phyloP scores from a whole-genome alignment of 2,329 filamentous ascomycete species.

The Hypoxylon rubiginosum region DNA sequence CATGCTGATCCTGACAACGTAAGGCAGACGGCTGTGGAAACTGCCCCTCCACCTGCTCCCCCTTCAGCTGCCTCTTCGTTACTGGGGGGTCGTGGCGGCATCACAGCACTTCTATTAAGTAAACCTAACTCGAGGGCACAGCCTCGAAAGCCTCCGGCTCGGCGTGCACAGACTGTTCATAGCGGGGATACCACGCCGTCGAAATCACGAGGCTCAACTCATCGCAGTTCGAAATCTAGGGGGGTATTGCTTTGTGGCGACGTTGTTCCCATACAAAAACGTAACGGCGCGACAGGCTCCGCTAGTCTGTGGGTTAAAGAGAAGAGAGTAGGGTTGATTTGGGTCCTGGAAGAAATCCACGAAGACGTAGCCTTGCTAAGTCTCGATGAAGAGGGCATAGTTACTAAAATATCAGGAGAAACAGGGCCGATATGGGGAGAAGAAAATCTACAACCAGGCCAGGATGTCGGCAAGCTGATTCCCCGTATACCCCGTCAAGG shows the following conservation, averaged over 20 bases:
- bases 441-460: conserved; percentile 73
- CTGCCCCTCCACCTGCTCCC: conserved; percentile 54
- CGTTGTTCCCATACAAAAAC: conserved; percentile 97
- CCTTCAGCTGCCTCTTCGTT: conserved; percentile 63
- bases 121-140: conserved; percentile 77
- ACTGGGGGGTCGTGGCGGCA: conserved; percentile 78
- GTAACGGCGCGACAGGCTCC: conserved; percentile 90
- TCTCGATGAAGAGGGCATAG: conserved; percentile 81
- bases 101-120: conserved; percentile 88
- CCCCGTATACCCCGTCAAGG: conserved; percentile 84
- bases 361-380: conserved; percentile 87
- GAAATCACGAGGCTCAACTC: conserved; percentile 70
- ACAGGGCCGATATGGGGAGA: conserved; percentile 88
- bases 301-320: conserved; percentile 99
- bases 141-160: conserved; percentile 66
- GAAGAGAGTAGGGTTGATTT: conserved; percentile 92
- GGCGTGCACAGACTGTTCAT: conserved; percentile 75
- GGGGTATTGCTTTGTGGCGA: conserved; percentile 95
- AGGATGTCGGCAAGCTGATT: conserved; percentile 82
- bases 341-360: conserved; percentile 97
- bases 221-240: conserved; percentile 81
- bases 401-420: conserved; percentile 80
- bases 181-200: conserved; percentile 67
- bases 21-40: conserved; percentile 55
- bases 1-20: conserved; percentile 69